Conservation (phyloP, 2,329 filamentous ascomycete species). For the Ascochyta koolunga region DNA sequence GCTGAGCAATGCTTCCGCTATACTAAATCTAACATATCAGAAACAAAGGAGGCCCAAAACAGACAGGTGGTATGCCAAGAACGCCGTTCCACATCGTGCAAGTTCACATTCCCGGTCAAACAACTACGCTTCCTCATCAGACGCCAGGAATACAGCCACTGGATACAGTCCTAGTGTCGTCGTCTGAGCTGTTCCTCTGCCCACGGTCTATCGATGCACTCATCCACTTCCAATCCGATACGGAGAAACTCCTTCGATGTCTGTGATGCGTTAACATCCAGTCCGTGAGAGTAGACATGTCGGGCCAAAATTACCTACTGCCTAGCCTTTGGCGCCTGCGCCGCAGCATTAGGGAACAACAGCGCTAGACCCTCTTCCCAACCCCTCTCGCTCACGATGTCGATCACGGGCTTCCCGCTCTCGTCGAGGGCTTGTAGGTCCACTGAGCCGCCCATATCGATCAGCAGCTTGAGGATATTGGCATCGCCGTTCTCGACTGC, state of each 20-base stretch:
- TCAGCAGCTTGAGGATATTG: constrained; percentile 40
- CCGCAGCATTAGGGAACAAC: constrained; percentile 36
- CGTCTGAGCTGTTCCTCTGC: constrained; percentile 2
- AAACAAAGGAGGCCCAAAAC: neutral
- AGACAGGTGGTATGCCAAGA: constrained; percentile 8
- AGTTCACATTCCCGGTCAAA: constrained; percentile 1
- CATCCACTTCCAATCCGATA: constrained; percentile 29
- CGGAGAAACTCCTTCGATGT: constrained; percentile 22
- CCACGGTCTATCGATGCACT: constrained; percentile 15
- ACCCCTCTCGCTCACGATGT: constrained; percentile 44
- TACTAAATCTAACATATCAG: neutral
- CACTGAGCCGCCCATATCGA: constrained; percentile 42
- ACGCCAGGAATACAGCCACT: constrained; percentile 14
- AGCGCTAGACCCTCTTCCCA: constrained; percentile 46
- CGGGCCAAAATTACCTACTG: constrained; percentile 34
- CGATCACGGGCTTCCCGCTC: constrained; percentile 36
- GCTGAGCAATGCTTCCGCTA: constrained; percentile 4
- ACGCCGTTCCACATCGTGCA: constrained; percentile 11
- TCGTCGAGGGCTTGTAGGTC: constrained; percentile 42
- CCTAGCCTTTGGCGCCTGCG: constrained; percentile 22
- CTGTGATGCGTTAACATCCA: constrained; percentile 1
- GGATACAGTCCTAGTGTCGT: constrained; percentile 17
- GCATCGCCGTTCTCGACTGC: constrained; percentile 46
- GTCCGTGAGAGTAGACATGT: neutral
- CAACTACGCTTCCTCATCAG: neutral